Evolutionary conservation across 176 grass and related monocot species (phyloP), one percentile per base, ranked within the genome.

Genomic region (Oryza glaberrima): DNA sequence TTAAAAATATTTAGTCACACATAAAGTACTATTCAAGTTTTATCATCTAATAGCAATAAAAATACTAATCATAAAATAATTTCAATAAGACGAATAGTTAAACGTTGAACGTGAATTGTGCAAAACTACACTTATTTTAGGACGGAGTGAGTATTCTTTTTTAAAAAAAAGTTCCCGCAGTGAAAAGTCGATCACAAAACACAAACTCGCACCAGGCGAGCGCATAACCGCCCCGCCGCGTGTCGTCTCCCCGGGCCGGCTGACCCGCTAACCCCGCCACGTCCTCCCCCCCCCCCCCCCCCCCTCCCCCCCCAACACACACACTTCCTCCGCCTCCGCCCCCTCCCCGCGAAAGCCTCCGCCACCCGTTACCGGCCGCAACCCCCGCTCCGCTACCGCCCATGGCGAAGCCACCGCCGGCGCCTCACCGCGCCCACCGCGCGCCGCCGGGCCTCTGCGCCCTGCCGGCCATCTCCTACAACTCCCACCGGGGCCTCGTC

Each of bases 401-500:
- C 35, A 36, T 36, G 35, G 35, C 35, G 86, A 77, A 54, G 67
- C 79, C 65, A 72, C 86, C 66, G 48, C 60, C 58, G 36, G 45
- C 49, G 69, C 81, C 1, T 78, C 64, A 19, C 40, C 84, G 19
- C 34, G 73, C 52, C 81, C 77, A 79, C 76, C 67, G 23, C 61
- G 35, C 41, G 9, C 89, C 75, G 72, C 82, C 56, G 34, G 88
- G 78, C 67, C 88, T 90, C 73, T 73, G 83, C 73, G 45, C 63
- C 54, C 48, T 72, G 25, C 88, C 86, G 2, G 14, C 70, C 48
- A 82, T 87, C 46, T 72, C 85, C 46, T 85, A 88, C 92, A 88
- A 94, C 45, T 19, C 70, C 54, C 86, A 94, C 83, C 86, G 88
- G 9, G 85, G 79, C 56, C 82, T 94, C 75, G 92, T 94, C 56